These are phyloP conservation scores for Clavispora santaluciae DNA, from an alignment of 805 yeast species.

Conservation along the genomic window DNA sequence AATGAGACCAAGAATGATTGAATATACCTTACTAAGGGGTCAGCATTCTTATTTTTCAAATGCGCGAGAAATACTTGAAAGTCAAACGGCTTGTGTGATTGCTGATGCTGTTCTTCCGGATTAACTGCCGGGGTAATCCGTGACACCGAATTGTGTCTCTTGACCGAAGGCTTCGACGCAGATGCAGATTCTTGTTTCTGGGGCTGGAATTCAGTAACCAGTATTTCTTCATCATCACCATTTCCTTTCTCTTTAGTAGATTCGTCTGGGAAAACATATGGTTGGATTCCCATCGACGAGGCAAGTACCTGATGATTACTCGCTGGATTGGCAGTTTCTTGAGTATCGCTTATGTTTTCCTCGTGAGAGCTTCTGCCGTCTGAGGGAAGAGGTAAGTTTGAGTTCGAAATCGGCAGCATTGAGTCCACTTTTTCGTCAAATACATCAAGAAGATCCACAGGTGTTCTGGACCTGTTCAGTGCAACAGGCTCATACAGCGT, in stretches of 20 bases:
- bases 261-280: conserved; percentile 12
- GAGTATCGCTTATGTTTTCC: too few species aligned
- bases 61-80: conserved; percentile 75
- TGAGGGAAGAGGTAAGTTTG: too few species aligned
- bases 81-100: conserved; percentile 58
- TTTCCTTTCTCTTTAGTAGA: background rate
- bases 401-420: background rate
- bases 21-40: conserved; percentile 81
- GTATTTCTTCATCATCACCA: background rate
- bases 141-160: conserved; percentile 11
- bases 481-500: background rate
- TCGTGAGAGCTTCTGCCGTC: too few species aligned
- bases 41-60: conserved; percentile 71
- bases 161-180: background rate
- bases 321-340: too few species aligned
- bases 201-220: background rate
- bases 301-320: background rate
- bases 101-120: conserved; percentile 36
- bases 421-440: background rate
- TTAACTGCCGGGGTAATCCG: conserved; percentile 14
- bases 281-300: conserved; percentile 17
- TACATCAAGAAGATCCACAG: background rate
- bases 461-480: too few species aligned
- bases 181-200: too few species aligned
- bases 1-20: conserved; percentile 81